Evolutionary conservation across 1,284 basidiomycete species (phyloP), one percentile per base, ranked within the genome.

Genomic region (Austroboletus niveus): DNA sequence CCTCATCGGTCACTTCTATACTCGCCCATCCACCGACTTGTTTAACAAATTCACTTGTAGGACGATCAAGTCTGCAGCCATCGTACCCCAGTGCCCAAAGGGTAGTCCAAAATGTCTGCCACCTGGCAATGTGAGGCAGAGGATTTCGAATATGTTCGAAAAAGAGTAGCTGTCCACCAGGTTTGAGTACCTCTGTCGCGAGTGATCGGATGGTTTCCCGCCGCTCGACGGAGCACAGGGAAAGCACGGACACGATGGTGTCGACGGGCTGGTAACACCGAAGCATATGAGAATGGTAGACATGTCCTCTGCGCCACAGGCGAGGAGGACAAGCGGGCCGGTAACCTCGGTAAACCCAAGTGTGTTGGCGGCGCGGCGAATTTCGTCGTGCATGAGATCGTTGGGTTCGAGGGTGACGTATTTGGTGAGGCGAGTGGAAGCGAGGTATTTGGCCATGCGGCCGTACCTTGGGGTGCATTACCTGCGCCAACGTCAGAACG

Each of bases 391-490:
- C 84, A 89, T 87, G 54, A 69, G 66, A 5, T 53, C 47, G 57
- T 87, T 88, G 11, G 87, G 85, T 60, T 89, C 86, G 10, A 89
- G 64, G 1, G 85, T 85, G 47, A 87, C 68, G 57, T 89, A 89
- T 61, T 73, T 79, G 0, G 78, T 77, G 30, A 88, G 81, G 39
- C 69, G 71, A 1, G 59, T 55, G n/a, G 61, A 70, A 54, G 85
- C 75, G 31, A 89, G 75, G 58, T 89, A 88, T 11, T 72, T 70
- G 7, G 75, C 69, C 0, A 77, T 80, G 61, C 86, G 84, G 0
- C 87, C 86, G 51, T 80, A 72, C 85, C 85, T 47, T 34, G 14
- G 11, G 15, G 75, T 83, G 0, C 10, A 34, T 24, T 39, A 59
- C 86, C 87, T 65, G 87, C 85, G 15, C 87, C 87, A 31, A 89